Percentiles rank a stretch among this genome's conserved stretches.
phyloP scores from a whole-genome alignment of 2,329 filamentous ascomycete species.

The Cordyceps cateniannulata region DNA sequence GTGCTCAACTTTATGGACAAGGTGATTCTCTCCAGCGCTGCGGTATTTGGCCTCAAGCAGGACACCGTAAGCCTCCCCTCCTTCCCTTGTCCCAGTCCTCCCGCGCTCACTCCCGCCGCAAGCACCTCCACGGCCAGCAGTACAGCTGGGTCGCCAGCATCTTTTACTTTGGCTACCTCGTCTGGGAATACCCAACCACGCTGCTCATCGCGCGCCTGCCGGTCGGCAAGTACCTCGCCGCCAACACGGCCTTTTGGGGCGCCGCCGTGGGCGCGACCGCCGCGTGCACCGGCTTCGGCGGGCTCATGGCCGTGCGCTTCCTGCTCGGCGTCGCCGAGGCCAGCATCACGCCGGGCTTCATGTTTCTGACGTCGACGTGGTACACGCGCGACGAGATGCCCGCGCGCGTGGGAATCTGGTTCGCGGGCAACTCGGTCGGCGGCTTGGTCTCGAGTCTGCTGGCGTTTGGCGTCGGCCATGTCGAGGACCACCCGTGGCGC shows the following conservation, averaged over 20 bases:
- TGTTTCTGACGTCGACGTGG: constrained; percentile 50
- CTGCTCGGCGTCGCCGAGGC: constrained; percentile 50
- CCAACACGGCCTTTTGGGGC: constrained; percentile 46
- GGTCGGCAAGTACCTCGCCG: constrained; percentile 39
- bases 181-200: constrained; percentile 44
- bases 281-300: constrained; percentile 40
- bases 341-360: constrained; percentile 46
- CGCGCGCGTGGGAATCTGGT: constrained; percentile 49
- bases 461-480: constrained; percentile 51
- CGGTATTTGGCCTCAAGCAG: constrained; percentile 48
- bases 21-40: constrained; percentile 47
- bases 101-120: too few species aligned
- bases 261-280: constrained; percentile 37
- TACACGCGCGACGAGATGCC: constrained; percentile 53
- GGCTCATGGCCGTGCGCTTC: constrained; percentile 45
- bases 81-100: not conserved
- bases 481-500: constrained; percentile 43
- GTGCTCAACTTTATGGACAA: constrained; percentile 59
- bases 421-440: constrained; percentile 43
- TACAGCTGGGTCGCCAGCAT: constrained; percentile 57
- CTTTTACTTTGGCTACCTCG: constrained; percentile 40
- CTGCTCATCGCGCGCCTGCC: constrained; percentile 41
- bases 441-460: constrained; percentile 42
- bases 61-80: constrained; percentile 30
- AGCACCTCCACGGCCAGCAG: constrained; percentile 34